Evolutionary conservation across 108 stramenopile species (phyloP), one percentile per base, ranked within the genome.

Genomic region (Discostella stelligeroides): DNA sequence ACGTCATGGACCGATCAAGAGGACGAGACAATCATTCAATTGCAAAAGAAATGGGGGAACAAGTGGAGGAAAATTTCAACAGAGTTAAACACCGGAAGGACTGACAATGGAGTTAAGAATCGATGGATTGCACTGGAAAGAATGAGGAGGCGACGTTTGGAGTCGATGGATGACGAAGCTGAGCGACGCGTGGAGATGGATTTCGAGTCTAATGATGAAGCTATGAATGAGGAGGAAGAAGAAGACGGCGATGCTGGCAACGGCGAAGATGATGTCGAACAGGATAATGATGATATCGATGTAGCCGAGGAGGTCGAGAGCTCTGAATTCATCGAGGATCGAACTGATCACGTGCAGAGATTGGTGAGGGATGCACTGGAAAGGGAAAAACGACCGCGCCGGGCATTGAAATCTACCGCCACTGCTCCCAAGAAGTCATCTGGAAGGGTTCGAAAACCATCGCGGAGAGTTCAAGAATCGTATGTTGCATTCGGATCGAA

Each of bases 381-480:
- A 25, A 28, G 18, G 28, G 28, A 54, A 11, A 7, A 7, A 20
- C 28, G 20, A 20, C 12, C 18, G 11, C 27, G 12, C 53, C 1
- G 18, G 2, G 40, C 54, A 42, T 25, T 53, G 42, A 56, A 21
- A 20, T 42, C 66, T 27, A 34, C 34, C 34, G 34, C 34, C 34
- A 6, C 34, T 3, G 34, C 34, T 34, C 34, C 34, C 34, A 28
- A n/a, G n/a, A 54, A 51, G 39, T 55, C 54, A 14, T 40, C 53
- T 17, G 53, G 53, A 8, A 67, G 66, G 40, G 9, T 21, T 7
- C 54, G 66, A 40, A 24, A 47, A 39, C 66, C 66, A 40, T 67
- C 66, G 18, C 47, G 54, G 34, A 38, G 54, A 39, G 54, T 67
- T 28, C 66, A 67, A 53, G 66, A 55, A 15, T 56, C 66, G 23